These are phyloP conservation scores for Scalesia atractyloides DNA, from an alignment of 129 eudicot species.

Conservation along the genomic window DNA sequence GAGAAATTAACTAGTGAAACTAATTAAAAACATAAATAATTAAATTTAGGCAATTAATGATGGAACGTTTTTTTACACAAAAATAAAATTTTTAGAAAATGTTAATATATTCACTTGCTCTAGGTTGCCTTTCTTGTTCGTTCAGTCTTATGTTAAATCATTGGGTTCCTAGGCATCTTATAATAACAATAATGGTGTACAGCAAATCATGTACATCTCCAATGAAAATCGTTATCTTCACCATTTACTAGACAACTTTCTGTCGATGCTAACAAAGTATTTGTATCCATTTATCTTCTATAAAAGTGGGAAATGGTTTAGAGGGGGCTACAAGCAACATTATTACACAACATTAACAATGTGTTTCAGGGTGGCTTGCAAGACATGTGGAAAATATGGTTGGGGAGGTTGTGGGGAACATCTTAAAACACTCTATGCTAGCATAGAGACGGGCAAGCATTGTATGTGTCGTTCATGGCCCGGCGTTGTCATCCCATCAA, in stretches of 20 bases:
- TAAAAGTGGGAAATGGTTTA: background rate
- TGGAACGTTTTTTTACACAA: too few relatives aligned
- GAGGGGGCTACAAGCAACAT: background rate
- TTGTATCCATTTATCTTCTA: background rate
- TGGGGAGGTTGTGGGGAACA: constrained; percentile 87
- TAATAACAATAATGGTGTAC: background rate
- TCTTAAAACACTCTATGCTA: constrained; percentile 45
- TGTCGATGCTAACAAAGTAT: background rate
- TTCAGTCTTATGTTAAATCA: background rate
- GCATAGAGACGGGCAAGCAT: constrained; percentile 66
- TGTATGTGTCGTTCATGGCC: constrained; percentile 87
- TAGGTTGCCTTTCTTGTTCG: background rate
- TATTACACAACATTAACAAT: constrained; percentile 10
- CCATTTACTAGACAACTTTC: background rate
- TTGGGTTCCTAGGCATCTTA: constrained; percentile 7
- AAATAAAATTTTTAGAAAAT: too few relatives aligned
- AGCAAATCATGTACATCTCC: background rate
- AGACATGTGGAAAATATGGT: constrained; percentile 57
- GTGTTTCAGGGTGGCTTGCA: constrained; percentile 68
- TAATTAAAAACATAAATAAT: too few relatives aligned
- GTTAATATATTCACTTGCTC: background rate
- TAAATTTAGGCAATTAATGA: too few relatives aligned
- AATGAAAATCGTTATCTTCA: background rate
- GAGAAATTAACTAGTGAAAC: too few relatives aligned
- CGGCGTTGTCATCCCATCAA: constrained; percentile 54